These are phyloP conservation scores for Vachellia pachyceras DNA, from an alignment of 306 rosid species.

Conservation along the genomic window DNA sequence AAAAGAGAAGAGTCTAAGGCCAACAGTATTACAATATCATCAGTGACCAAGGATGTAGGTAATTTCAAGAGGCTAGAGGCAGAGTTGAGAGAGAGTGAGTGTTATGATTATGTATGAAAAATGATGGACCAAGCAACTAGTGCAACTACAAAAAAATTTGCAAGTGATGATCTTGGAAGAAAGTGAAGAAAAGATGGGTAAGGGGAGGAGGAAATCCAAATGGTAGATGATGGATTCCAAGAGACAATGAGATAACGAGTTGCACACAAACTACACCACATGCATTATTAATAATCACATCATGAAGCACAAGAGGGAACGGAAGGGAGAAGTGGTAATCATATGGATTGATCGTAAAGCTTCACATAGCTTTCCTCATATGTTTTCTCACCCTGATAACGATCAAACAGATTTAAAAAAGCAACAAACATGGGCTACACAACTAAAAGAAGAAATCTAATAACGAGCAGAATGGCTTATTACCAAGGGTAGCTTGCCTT, in stretches of 20 bases:
- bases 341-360: too few relatives aligned
- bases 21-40: background rate
- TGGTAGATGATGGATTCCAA: background rate
- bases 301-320: background rate
- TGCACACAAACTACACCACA: background rate
- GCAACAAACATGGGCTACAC: background rate
- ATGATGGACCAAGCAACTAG: background rate
- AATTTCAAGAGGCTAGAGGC: background rate
- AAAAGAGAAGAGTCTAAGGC: background rate
- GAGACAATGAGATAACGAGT: background rate
- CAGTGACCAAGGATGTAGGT: background rate
- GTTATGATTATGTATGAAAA: too few relatives aligned
- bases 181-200: background rate
- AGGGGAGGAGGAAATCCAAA: background rate
- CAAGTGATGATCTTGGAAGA: background rate
- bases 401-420: slow-evolving; percentile 8
- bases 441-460: slow-evolving; percentile 18
- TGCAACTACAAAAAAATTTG: too few relatives aligned
- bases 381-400: slow-evolving; percentile 8
- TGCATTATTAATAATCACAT: background rate
- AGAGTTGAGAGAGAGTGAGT: background rate
- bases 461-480: slow-evolving; percentile 51
- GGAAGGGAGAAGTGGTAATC: background rate
- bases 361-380: background rate
- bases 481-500: slow-evolving; percentile 87